Evolutionary conservation across 2,329 filamentous ascomycete genomes (phyloP).

Genomic region (Claviceps maximensis): DNA sequence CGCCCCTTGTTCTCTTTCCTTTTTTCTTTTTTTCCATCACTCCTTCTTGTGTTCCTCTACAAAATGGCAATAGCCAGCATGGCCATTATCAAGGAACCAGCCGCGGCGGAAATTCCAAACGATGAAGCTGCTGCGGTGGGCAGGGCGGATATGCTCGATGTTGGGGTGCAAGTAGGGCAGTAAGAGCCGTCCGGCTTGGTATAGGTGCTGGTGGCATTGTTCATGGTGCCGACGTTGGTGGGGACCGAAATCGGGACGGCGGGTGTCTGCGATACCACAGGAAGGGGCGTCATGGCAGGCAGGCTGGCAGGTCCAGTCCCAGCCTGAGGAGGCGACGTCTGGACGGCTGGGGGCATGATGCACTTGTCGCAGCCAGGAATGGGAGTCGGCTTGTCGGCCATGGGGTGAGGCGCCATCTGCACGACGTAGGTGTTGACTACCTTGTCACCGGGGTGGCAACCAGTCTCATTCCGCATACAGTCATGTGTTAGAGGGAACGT

Average conservation of each 20-base stretch:
- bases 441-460: slow-evolving; percentile 15
- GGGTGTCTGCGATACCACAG: background rate
- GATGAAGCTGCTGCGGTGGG: slow-evolving; percentile 10
- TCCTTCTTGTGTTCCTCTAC: background rate
- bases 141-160: slow-evolving; percentile 5
- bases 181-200: slow-evolving; percentile 5
- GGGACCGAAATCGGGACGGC: background rate
- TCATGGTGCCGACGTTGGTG: background rate
- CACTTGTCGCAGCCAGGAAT: slow-evolving; percentile 9
- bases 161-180: slow-evolving; percentile 6
- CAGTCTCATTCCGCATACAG: slow-evolving; percentile 14
- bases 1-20: no score
- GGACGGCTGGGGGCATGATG: slow-evolving; percentile 8
- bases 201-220: background rate
- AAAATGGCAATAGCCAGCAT: slow-evolving; percentile 8
- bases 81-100: slow-evolving; percentile 9
- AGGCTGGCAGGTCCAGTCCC: background rate
- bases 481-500: slow-evolving; percentile 17
- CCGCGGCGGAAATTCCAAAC: slow-evolving; percentile 6
- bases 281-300: background rate
- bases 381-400: slow-evolving; percentile 13
- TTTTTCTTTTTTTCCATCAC: background rate
- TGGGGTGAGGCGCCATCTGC: slow-evolving; percentile 15
- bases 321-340: slow-evolving; percentile 4
- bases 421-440: slow-evolving; percentile 12